Percentiles rank a stretch among this genome's conserved stretches.
Evolutionary conservation across 164 flowering plant genomes (phyloP).

Genomic region (Berberis vulgaris): DNA sequence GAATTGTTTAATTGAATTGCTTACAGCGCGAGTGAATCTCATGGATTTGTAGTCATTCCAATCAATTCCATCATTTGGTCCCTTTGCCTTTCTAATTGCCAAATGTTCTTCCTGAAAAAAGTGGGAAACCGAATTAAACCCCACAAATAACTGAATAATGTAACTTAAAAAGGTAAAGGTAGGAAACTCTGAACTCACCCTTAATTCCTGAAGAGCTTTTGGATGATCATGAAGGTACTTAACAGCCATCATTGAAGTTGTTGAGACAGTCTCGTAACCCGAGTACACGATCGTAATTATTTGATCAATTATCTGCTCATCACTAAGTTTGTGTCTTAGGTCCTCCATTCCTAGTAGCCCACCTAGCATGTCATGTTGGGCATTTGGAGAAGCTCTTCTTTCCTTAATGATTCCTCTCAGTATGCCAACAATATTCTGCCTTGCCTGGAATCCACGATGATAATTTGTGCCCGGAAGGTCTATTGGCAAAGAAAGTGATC

Average conservation of each 20-base stretch:
- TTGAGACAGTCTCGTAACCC: constrained; percentile 70
- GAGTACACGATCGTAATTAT: constrained; percentile 56
- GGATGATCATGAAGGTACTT: constrained; percentile 75
- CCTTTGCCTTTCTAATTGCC: constrained; percentile 29
- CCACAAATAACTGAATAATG: neutral
- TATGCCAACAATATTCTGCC: constrained; percentile 32
- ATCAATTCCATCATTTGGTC: constrained; percentile 26
- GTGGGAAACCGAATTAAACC: neutral
- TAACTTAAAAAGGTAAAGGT: neutral
- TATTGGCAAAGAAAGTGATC: constrained; percentile 84
- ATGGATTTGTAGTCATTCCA: constrained; percentile 46
- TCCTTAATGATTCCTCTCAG: constrained; percentile 33
- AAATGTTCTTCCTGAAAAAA: constrained; percentile 36
- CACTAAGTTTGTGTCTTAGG: constrained; percentile 30
- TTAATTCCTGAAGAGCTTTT: constrained; percentile 45
- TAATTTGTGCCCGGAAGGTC: constrained; percentile 90
- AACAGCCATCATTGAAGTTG: constrained; percentile 68
- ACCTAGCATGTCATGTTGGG: constrained; percentile 47
- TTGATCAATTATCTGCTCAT: constrained; percentile 57
- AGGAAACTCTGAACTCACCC: constrained; percentile 29
- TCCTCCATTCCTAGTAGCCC: constrained; percentile 35
- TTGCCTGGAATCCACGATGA: constrained; percentile 59
- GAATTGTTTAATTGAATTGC: constrained; percentile 4
- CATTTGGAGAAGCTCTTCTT: constrained; percentile 36
- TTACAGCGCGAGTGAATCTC: constrained; percentile 46